A percentile compares a stretch with the other conserved stretches of the same genome.
Conservation (phyloP, 257 asterid species). For the Eustoma russellianum region DNA sequence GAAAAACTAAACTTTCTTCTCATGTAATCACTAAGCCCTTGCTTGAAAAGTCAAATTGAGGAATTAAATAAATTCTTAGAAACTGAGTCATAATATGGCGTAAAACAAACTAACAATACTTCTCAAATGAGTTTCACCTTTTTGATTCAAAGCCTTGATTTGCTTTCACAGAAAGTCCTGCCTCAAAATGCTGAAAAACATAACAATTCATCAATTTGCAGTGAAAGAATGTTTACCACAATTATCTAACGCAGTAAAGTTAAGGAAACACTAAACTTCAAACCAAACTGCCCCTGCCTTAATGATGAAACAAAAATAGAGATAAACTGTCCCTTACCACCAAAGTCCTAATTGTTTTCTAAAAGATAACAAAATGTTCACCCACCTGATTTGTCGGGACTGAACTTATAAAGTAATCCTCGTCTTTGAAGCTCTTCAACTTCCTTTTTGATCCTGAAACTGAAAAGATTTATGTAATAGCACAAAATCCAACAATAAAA, state of each 20-base stretch:
- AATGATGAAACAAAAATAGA: no score
- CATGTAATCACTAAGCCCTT: no score
- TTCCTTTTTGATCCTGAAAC: conserved; percentile 86
- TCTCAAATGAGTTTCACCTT: conserved; percentile 32
- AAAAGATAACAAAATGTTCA: background rate
- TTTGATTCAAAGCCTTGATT: conserved; percentile 63
- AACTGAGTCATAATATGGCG: background rate
- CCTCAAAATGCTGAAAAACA: conserved; percentile 87
- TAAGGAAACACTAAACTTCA: background rate
- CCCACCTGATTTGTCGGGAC: conserved; percentile 84
- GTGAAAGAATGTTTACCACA: background rate
- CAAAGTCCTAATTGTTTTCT: no score
- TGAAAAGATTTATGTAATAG: conserved; percentile 11
- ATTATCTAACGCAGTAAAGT: background rate
- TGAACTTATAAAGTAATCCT: conserved; percentile 83
- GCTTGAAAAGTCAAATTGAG: no score
- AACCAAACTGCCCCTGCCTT: no score
- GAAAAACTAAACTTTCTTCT: no score
- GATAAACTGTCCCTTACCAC: no score
- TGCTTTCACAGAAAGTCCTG: conserved; percentile 73
- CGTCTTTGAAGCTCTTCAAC: conserved; percentile 69
- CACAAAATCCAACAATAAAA: background rate
- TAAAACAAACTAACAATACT: background rate
- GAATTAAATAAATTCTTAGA: no score
- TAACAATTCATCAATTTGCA: background rate